Conservation (phyloP, 345 rosid species). For the Punica granatum region DNA sequence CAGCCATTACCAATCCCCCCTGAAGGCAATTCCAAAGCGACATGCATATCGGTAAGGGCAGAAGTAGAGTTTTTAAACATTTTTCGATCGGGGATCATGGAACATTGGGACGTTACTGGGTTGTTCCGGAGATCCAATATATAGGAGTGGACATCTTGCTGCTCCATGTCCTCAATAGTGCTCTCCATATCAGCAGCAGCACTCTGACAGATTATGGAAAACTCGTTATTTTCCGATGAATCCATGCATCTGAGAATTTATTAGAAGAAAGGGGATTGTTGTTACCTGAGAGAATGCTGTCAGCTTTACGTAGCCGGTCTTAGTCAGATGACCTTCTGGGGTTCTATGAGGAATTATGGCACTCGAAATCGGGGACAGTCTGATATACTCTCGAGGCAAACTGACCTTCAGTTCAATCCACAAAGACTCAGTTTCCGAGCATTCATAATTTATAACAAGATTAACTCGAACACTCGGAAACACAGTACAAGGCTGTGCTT, state of each 20-base stretch:
- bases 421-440: background rate
- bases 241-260: background rate
- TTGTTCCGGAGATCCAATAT: conserved; percentile 82
- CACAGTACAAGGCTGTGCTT: background rate
- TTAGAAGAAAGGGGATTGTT: background rate
- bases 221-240: background rate
- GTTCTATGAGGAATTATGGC: conserved; percentile 73
- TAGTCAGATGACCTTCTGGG: conserved; percentile 49
- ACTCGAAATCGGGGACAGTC: conserved; percentile 70
- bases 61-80: background rate
- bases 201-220: conserved; percentile 31
- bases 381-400: conserved; percentile 67
- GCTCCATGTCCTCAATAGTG: conserved; percentile 69
- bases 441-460: background rate
- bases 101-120: conserved; percentile 36
- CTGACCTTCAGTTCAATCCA: conserved; percentile 39
- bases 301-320: conserved; percentile 80
- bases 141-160: conserved; percentile 66
- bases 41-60: background rate
- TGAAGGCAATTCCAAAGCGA: conserved; percentile 17
- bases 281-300: conserved; percentile 74
- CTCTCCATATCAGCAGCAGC: conserved; percentile 74
- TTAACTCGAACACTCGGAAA: background rate
- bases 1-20: conserved; percentile 90
- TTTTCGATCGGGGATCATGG: background rate